Evolutionary conservation across 106 monocot genomes (phyloP).

Genomic region (Agapanthus africanus): DNA sequence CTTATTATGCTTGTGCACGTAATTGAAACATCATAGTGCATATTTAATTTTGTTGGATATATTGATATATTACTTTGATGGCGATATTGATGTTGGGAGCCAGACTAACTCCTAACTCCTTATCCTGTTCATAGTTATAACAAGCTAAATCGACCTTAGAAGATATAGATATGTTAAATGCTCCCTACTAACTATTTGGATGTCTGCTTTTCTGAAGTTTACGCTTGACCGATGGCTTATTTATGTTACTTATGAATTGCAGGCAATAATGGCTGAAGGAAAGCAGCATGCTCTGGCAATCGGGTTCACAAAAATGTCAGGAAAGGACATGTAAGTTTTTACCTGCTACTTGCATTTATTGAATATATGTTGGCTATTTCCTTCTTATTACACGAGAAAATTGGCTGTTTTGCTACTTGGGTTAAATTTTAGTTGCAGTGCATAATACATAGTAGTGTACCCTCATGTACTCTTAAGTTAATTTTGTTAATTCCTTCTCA

Average conservation of each 20-base stretch:
- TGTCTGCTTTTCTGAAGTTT: neutral
- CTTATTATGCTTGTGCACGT: too few species aligned
- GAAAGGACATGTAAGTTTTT: constrained; percentile 78
- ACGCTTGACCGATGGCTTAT: neutral
- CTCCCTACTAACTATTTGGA: neutral
- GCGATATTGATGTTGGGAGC: neutral
- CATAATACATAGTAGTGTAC: neutral
- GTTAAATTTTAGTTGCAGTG: neutral
- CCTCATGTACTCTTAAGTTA: neutral
- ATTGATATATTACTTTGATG: neutral
- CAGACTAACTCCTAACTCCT: neutral
- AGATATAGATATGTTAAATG: too few species aligned
- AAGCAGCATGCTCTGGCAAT: constrained; percentile 93
- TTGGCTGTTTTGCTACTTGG: neutral
- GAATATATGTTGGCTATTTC: neutral
- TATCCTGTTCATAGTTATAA: neutral
- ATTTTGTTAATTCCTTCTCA: neutral
- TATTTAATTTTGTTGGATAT: neutral
- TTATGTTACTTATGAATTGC: constrained; percentile 12
- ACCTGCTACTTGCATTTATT: neutral
- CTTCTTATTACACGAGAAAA: constrained; percentile 4
- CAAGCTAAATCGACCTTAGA: neutral
- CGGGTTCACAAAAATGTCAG: constrained; percentile 95
- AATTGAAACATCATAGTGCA: too few species aligned
- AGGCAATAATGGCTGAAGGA: constrained; percentile 99